phyloP scores from a whole-genome alignment of 192 early-diverging fungal genomes.

The Dispira simplex region DNA sequence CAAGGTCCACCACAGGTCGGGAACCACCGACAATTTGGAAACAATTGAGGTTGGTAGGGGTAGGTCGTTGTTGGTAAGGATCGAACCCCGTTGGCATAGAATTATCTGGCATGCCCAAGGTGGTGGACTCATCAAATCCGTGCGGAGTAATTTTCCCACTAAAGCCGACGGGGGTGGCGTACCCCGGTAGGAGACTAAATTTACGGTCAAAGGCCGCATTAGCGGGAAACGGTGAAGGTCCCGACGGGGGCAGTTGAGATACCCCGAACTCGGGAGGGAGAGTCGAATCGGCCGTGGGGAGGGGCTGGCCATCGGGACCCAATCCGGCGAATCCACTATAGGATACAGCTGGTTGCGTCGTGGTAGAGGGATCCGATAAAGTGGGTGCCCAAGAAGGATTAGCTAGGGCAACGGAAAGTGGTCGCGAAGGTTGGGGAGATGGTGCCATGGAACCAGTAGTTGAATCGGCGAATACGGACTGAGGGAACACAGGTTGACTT shows the following conservation, averaged over 20 bases:
- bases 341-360: not conserved
- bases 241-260: no score
- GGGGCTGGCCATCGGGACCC: not conserved
- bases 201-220: not conserved
- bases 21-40: not conserved
- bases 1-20: conserved; percentile 10
- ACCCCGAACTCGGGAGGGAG: not conserved
- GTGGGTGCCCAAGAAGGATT: no score
- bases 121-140: not conserved
- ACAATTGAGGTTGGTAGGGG: not conserved
- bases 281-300: not conserved
- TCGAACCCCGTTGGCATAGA: no score
- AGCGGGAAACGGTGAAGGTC: not conserved
- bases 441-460: no score
- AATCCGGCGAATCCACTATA: not conserved
- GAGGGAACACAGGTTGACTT: no score
- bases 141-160: not conserved
- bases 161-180: not conserved
- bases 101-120: not conserved
- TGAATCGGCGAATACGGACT: no score
- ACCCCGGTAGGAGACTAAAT: not conserved
- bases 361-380: no score
- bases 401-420: no score
- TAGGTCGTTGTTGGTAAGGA: not conserved
- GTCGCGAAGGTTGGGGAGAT: no score